phyloP scores from a whole-genome alignment of 208 protist genomes.

The Paratrypanosoma confusum region DNA sequence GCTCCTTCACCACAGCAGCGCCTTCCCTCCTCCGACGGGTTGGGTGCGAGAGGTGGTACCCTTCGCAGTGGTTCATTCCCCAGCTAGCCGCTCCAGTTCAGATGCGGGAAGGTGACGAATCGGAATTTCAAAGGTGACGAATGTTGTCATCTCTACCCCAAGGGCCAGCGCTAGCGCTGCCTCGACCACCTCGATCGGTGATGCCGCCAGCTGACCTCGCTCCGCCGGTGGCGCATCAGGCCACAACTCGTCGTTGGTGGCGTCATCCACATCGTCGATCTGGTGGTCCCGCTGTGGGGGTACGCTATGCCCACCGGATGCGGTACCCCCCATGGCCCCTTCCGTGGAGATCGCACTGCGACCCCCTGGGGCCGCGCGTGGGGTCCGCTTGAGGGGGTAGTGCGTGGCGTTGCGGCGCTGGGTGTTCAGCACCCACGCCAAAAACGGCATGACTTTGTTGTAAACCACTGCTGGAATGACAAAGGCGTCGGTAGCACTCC shows the following conservation, averaged over 20 bases:
- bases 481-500: constrained; percentile 6
- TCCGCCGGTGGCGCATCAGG: too few relatives aligned
- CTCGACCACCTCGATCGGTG: constrained; percentile 6
- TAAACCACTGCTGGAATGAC: constrained; percentile 4
- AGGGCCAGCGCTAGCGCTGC: constrained; percentile 9
- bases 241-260: too few relatives aligned
- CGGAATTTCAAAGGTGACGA: constrained; percentile 9
- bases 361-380: neutral
- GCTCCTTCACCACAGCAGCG: too few relatives aligned
- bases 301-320: too few relatives aligned
- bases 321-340: too few relatives aligned
- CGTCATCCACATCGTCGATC: too few relatives aligned
- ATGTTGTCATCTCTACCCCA: constrained; percentile 8
- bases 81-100: constrained; percentile 5
- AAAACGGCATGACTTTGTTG: constrained; percentile 6
- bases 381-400: neutral
- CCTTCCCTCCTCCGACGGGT: too few relatives aligned
- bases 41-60: too few relatives aligned
- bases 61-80: too few relatives aligned
- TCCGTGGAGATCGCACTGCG: too few relatives aligned
- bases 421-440: constrained; percentile 1
- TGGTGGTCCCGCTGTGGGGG: too few relatives aligned
- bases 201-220: neutral
- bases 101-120: constrained; percentile 8
- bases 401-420: neutral